Percentiles rank a stretch among this genome's conserved stretches.
phyloP scores from a whole-genome alignment of 805 yeast genomes.

The Kuraishia ogatae region DNA sequence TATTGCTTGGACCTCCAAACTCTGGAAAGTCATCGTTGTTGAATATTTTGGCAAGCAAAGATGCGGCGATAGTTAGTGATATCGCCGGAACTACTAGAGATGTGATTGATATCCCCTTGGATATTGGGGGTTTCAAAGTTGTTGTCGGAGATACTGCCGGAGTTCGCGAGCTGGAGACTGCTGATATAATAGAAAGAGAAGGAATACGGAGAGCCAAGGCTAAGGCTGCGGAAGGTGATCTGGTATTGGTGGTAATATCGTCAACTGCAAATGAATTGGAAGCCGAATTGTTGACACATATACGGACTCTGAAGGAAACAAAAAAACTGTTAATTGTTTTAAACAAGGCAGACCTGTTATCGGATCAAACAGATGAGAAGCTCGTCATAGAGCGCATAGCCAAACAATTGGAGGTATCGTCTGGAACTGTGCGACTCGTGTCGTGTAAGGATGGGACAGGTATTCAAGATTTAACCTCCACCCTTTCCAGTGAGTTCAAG shows the following conservation, averaged over 20 bases:
- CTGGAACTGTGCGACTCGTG: conserved; percentile 25
- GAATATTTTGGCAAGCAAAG: conserved; percentile 66
- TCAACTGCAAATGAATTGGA: conserved; percentile 23
- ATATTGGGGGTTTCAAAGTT: conserved; percentile 77
- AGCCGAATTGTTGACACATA: conserved; percentile 29
- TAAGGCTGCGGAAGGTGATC: conserved; percentile 52
- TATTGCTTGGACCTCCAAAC: conserved; percentile 85
- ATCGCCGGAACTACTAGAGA: conserved; percentile 95
- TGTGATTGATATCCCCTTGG: conserved; percentile 69
- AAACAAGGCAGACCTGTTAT: conserved; percentile 52
- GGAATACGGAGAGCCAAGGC: conserved; percentile 75
- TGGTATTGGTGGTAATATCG: conserved; percentile 61
- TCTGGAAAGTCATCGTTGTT: conserved; percentile 91
- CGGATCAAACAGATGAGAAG: conserved; percentile 6
- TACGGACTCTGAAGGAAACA: conserved; percentile 21
- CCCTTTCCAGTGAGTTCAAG: conserved; percentile 38
- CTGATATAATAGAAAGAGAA: conserved; percentile 60
- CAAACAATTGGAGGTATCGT: conserved; percentile 20
- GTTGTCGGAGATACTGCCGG: conserved; percentile 93
- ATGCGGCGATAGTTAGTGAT: conserved; percentile 84
- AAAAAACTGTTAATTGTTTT: conserved; percentile 35
- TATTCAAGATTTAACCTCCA: conserved; percentile 32
- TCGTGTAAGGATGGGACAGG: conserved; percentile 62
- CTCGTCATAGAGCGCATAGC: conserved; percentile 14
- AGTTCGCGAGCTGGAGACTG: conserved; percentile 38